Conservation (phyloP, 2,329 filamentous ascomycete species). For the Xylogone sp. region DNA sequence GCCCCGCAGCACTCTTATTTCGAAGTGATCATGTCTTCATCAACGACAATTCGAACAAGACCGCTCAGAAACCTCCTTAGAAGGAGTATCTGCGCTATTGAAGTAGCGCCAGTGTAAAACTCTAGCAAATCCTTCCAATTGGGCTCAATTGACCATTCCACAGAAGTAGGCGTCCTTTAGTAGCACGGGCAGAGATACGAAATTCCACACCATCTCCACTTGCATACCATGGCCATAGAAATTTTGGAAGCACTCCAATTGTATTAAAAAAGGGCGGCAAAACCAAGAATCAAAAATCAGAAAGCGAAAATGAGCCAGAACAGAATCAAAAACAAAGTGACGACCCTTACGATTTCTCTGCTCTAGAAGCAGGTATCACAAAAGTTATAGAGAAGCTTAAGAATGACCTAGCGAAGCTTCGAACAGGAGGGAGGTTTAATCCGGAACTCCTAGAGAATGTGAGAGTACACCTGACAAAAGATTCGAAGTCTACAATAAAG, state of each 20-base stretch:
- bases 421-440: slow-evolving; percentile 59
- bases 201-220: background rate
- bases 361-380: slow-evolving; percentile 51
- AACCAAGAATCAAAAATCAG: background rate
- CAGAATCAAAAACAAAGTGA: slow-evolving; percentile 11
- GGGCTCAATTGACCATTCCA: background rate
- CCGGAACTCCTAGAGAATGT: slow-evolving; percentile 57
- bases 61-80: background rate
- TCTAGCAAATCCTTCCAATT: background rate
- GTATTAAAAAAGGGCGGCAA: background rate
- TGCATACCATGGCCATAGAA: background rate
- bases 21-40: slow-evolving; percentile 14
- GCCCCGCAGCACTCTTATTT: background rate
- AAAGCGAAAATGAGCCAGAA: background rate
- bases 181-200: background rate
- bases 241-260: background rate
- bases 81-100: background rate
- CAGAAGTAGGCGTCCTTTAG: background rate
- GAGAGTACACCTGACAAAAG: slow-evolving; percentile 54
- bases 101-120: background rate
- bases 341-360: slow-evolving; percentile 59
- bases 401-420: slow-evolving; percentile 57
- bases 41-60: slow-evolving; percentile 11
- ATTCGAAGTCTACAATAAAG: slow-evolving; percentile 44
- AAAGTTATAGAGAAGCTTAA: slow-evolving; percentile 52